These are phyloP conservation scores for Umbelopsis sp. DNA, from an alignment of 192 early-diverging fungal species.

Conservation along the genomic window DNA sequence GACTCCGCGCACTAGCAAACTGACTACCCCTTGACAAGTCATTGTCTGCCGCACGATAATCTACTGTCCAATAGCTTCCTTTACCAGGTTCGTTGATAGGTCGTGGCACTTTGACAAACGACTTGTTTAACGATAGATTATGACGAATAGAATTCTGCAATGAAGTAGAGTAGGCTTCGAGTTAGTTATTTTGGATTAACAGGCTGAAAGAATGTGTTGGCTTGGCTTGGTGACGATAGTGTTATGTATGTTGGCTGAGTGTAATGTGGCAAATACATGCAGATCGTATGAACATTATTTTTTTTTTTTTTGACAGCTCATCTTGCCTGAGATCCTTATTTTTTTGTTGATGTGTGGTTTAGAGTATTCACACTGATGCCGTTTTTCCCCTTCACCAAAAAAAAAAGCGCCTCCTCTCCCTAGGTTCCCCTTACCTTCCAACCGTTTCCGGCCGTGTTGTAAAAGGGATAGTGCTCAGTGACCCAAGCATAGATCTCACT, in stretches of 20 bases:
- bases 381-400: background rate
- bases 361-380: background rate
- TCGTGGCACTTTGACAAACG: conserved; percentile 74
- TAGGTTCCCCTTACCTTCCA: conserved; percentile 49
- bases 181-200: background rate
- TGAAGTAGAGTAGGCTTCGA: conserved; percentile 19
- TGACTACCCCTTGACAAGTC: conserved; percentile 21
- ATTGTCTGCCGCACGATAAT: conserved; percentile 45
- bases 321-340: too few species aligned
- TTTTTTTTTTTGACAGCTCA: too few species aligned
- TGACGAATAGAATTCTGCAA: conserved; percentile 84
- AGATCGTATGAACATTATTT: background rate
- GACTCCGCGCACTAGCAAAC: conserved; percentile 23
- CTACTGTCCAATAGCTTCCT: conserved; percentile 83
- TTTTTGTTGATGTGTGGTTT: too few species aligned
- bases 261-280: background rate
- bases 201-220: too few species aligned
- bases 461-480: conserved; percentile 73
- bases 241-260: too few species aligned
- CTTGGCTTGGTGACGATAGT: too few species aligned
- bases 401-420: background rate
- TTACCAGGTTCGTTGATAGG: conserved; percentile 84
- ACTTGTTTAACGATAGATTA: conserved; percentile 80
- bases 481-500: conserved; percentile 83
- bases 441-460: conserved; percentile 62